Evolutionary conservation across 768 basidiomycete genomes (phyloP), one percentile per base, ranked within the genome.

Genomic region (Trametes cinnabarina): DNA sequence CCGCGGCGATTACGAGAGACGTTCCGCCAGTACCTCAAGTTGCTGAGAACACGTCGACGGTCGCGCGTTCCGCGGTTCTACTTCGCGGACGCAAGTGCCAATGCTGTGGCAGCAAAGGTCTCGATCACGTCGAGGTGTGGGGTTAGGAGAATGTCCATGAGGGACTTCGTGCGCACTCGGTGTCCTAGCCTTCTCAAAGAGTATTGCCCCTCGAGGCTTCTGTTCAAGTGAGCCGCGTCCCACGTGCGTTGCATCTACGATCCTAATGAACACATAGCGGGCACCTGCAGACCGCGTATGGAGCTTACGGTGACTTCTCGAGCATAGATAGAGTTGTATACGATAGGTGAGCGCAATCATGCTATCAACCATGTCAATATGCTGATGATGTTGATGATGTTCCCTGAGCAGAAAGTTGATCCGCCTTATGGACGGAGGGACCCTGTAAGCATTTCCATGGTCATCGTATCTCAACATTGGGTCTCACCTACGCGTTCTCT

Each of bases 271-370:
- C 7, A 11, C 6, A 2, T 55, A 85, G 84, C 67, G 85, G 84
- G 4, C 84, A 88, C 68, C 63, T 86, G 8, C 85, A 87, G 62
- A 87, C 86, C 2, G 65, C 81, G 12, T 85, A 84, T 51, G 79
- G 79, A 49, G 83, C 82, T 1, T 43, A 81, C 14, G 85, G 83
- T 5, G 76, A 87, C 64, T 86, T 87, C 63, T 79, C 82, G 0
- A 77, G 78, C 57, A 72, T 73, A n/a, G 82, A 87, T 66, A 69
- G 68, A 35, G 75, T 88, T 57, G 73, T 71, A 54, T 88, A 86
- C 65, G 72, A 80, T 47, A 77, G 84, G 84, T 79, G 50, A 54
- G 74, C 61, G 19, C 7, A n/a, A 4, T 3, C 30, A 15, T 3
- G 6, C 20, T 42, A 32, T 17, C 9, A n/a, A 39, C n/a, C n/a